phyloP scores from a whole-genome alignment of 2,329 filamentous ascomycete species.

The Volutella citrinella region DNA sequence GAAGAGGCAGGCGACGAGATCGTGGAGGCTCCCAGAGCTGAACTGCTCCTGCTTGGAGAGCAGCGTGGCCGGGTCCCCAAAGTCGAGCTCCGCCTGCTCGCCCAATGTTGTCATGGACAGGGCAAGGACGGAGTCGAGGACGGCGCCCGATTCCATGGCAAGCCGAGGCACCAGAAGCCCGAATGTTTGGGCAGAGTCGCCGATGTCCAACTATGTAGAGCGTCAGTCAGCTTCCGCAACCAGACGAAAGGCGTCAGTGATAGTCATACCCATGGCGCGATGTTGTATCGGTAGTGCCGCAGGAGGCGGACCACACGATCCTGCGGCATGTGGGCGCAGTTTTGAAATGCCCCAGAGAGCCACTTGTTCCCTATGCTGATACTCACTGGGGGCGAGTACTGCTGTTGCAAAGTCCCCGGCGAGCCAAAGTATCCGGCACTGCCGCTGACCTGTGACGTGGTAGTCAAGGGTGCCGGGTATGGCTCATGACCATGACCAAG shows the following conservation, averaged over 20 bases:
- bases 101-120: conserved; percentile 18
- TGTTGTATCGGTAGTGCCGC: conserved; percentile 42
- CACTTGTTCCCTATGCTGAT: conserved; percentile 7
- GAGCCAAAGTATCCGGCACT: conserved; percentile 11
- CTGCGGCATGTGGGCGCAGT: conserved; percentile 23
- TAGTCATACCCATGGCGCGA: conserved; percentile 41
- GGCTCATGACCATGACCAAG: conserved; percentile 29
- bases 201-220: conserved; percentile 37
- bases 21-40: conserved; percentile 6
- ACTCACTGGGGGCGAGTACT: conserved; percentile 2
- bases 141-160: conserved; percentile 20
- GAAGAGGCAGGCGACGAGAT: conserved; percentile 13
- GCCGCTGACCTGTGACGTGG: conserved; percentile 11
- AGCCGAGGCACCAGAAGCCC: conserved; percentile 34
- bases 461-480: conserved; percentile 8
- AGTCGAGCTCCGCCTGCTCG: conserved; percentile 8
- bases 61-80: conserved; percentile 5
- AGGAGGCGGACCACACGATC: conserved; percentile 29
- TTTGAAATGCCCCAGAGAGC: conserved; percentile 15
- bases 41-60: conserved; percentile 8
- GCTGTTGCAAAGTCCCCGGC: conserved; percentile 7
- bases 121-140: conserved; percentile 26
- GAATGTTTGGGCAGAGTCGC: conserved; percentile 38
- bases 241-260: not conserved
- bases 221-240: conserved; percentile 3